These are phyloP conservation scores for Neoscytalidium dimidiatum DNA, from an alignment of 2,329 filamentous ascomycete species.

Conservation along the genomic window DNA sequence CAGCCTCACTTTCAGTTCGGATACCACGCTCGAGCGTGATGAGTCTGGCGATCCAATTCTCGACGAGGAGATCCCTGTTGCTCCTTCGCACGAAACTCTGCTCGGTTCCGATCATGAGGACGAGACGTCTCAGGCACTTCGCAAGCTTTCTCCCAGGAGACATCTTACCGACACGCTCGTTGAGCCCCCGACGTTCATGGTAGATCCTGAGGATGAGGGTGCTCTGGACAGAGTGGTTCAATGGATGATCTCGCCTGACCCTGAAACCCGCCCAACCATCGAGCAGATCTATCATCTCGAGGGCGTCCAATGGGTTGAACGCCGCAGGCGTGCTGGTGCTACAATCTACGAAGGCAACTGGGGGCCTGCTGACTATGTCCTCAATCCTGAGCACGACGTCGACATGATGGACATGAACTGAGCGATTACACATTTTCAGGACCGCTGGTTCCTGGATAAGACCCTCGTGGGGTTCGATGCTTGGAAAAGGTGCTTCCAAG, in stretches of 20 bases:
- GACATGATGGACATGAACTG: constrained; percentile 63
- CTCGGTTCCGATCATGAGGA: constrained; percentile 32
- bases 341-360: constrained; percentile 96
- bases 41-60: constrained; percentile 65
- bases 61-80: constrained; percentile 25
- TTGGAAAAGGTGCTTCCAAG: background rate
- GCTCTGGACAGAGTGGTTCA: constrained; percentile 82
- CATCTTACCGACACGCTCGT: constrained; percentile 56
- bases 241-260: constrained; percentile 83
- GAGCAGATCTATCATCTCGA: constrained; percentile 71
- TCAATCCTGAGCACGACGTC: constrained; percentile 54
- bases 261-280: constrained; percentile 70
- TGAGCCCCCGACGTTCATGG: constrained; percentile 84
- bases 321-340: constrained; percentile 79
- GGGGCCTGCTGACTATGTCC: constrained; percentile 73
- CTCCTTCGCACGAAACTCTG: constrained; percentile 33
- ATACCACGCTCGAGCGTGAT: constrained; percentile 71
- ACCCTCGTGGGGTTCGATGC: background rate
- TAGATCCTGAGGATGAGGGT: constrained; percentile 68
- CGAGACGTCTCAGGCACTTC: constrained; percentile 41
- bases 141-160: constrained; percentile 27
- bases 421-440: constrained; percentile 17
- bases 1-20: constrained; percentile 78
- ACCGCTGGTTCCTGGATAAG: background rate
- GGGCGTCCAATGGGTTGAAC: constrained; percentile 78